Evolutionary conservation across 148 eudicot genomes (phyloP).

Genomic region (Rhododendron molle): DNA sequence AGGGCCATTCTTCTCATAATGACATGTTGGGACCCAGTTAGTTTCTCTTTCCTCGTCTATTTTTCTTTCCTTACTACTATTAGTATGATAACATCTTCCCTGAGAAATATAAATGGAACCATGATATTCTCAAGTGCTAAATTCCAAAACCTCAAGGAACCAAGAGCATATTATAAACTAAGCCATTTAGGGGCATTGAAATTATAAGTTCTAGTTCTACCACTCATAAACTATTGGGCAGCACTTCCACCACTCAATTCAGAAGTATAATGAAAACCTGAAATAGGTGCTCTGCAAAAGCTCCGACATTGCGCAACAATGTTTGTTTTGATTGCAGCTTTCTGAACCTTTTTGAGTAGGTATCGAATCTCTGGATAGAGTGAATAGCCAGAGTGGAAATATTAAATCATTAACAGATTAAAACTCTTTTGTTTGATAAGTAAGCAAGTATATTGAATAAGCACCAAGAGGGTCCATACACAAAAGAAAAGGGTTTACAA

Average conservation of each 20-base stretch:
- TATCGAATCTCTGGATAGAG: constrained; percentile 32
- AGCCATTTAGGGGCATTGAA: not conserved
- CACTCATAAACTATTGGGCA: not conserved
- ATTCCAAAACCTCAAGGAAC: constrained; percentile 4
- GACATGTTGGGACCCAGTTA: not conserved
- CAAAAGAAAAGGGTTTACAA: not conserved
- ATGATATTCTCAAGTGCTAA: not conserved
- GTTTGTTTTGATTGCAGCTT: constrained; percentile 34
- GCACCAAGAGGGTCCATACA: not conserved
- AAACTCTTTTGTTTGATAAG: not conserved
- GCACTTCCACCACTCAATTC: not conserved
- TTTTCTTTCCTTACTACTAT: not conserved
- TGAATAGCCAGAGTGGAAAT: not conserved
- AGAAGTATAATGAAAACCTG: constrained; percentile 22
- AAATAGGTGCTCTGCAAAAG: constrained; percentile 44
- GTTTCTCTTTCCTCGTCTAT: not conserved
- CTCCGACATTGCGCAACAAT: constrained; percentile 34
- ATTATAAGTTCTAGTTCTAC: not conserved
- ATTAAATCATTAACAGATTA: not conserved
- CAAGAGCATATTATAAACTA: not conserved
- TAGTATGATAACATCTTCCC: not conserved
- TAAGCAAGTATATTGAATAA: not conserved
- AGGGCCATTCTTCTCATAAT: not conserved
- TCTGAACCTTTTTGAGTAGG: constrained; percentile 28
- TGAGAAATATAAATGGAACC: not conserved